Evolutionary conservation across 768 basidiomycete species (phyloP).

Genomic region (Atractiella rhizophila): DNA sequence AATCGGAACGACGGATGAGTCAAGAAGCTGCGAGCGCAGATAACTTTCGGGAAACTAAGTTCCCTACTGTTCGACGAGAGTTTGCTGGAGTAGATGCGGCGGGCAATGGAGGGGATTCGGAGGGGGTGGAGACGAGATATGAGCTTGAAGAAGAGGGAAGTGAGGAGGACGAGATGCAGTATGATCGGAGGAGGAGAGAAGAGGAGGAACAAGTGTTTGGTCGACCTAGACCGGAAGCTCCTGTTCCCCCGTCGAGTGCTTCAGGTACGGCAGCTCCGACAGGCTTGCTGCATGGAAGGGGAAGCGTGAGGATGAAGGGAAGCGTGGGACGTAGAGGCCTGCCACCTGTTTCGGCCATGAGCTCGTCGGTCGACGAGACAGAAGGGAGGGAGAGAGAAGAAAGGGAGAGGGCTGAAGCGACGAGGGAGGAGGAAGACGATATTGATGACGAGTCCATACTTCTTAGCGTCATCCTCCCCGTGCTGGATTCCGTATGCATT

Average conservation of each 20-base stretch:
- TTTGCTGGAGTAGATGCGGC: slow-evolving; percentile 2
- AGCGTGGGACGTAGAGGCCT: slow-evolving; percentile 2
- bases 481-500: slow-evolving; percentile 62
- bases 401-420: background rate
- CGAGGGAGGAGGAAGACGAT: slow-evolving; percentile 9
- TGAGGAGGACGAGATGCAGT: no score
- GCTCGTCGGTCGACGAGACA: background rate
- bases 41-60: background rate
- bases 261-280: background rate
- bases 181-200: no score
- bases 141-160: no score
- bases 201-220: no score
- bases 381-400: background rate
- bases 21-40: background rate
- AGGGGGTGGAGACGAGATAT: no score
- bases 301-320: slow-evolving; percentile 5
- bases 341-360: background rate
- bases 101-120: no score
- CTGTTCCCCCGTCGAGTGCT: background rate
- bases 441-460: slow-evolving; percentile 34
- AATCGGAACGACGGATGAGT: background rate
- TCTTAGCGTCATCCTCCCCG: slow-evolving; percentile 80
- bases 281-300: slow-evolving; percentile 4
- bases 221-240: background rate
- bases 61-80: background rate